phyloP scores from a whole-genome alignment of 768 basidiomycete species.

The Naganishia vishniacii region DNA sequence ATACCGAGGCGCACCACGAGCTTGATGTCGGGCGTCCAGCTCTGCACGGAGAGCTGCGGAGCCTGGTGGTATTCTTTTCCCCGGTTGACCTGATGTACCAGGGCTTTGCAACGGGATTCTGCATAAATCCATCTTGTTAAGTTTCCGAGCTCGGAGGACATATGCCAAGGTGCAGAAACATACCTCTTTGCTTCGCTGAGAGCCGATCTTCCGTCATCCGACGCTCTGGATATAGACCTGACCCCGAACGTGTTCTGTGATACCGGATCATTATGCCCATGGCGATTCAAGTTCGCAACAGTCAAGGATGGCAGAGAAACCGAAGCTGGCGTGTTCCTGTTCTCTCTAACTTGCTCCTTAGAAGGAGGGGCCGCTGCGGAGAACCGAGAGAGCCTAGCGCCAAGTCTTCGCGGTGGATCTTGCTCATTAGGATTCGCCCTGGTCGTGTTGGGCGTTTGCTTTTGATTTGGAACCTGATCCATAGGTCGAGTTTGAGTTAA shows the following conservation, averaged over 20 bases:
- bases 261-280: background rate
- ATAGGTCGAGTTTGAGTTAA: no score
- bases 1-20: conserved; percentile 5
- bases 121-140: background rate
- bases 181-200: conserved; percentile 11
- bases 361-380: background rate
- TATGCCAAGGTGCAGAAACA: background rate
- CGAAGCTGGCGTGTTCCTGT: background rate
- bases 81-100: conserved; percentile 3
- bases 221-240: background rate
- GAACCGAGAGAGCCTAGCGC: background rate
- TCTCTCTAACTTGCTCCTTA: background rate
- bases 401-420: no score
- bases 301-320: conserved; percentile 1
- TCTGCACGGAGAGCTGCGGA: conserved; percentile 9
- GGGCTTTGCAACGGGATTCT: background rate
- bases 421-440: no score
- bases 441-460: no score
- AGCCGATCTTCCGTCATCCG: conserved; percentile 2
- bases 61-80: background rate
- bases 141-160: background rate
- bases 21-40: conserved; percentile 11
- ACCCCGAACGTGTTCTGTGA: background rate
- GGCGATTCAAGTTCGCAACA: background rate
- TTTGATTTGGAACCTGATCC: no score